phyloP scores from a whole-genome alignment of 2,329 filamentous ascomycete species.

The Neonectria faginata region DNA sequence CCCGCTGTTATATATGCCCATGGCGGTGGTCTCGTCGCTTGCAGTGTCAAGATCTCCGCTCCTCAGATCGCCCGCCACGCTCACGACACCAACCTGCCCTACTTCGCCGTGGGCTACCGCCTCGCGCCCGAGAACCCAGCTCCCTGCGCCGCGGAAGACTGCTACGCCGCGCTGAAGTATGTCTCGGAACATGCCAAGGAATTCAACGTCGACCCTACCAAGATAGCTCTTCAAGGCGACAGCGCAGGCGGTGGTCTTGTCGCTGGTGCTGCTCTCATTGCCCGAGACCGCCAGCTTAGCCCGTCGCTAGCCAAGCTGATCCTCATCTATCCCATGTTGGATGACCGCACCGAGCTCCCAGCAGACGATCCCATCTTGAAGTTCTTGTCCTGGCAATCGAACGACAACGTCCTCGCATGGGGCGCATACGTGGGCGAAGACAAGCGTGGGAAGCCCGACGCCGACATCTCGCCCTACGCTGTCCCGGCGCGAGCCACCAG shows the following conservation, averaged over 20 bases:
- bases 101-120: slow-evolving; percentile 56
- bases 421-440: not conserved
- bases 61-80: slow-evolving; percentile 43
- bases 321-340: slow-evolving; percentile 51
- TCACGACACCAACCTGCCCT: slow-evolving; percentile 46
- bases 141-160: slow-evolving; percentile 53
- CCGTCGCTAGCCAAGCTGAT: slow-evolving; percentile 50
- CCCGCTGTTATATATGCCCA: slow-evolving; percentile 54
- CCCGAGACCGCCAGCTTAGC: slow-evolving; percentile 41
- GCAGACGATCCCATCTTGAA: slow-evolving; percentile 4
- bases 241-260: slow-evolving; percentile 41
- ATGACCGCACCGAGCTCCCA: slow-evolving; percentile 43
- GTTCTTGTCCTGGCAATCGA: slow-evolving; percentile 9
- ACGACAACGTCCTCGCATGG: slow-evolving; percentile 2
- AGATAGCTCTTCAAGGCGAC: slow-evolving; percentile 40
- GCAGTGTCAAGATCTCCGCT: slow-evolving; percentile 44
- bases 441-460: slow-evolving; percentile 4
- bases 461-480: slow-evolving; percentile 12
- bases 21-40: slow-evolving; percentile 55
- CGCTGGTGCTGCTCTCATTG: slow-evolving; percentile 54
- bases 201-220: slow-evolving; percentile 36
- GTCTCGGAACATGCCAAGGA: slow-evolving; percentile 36
- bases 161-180: slow-evolving; percentile 48
- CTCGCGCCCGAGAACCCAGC: slow-evolving; percentile 56
- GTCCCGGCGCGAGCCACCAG: slow-evolving; percentile 10